phyloP scores from a whole-genome alignment of 805 yeast species.

The Candida rishiriensis region DNA sequence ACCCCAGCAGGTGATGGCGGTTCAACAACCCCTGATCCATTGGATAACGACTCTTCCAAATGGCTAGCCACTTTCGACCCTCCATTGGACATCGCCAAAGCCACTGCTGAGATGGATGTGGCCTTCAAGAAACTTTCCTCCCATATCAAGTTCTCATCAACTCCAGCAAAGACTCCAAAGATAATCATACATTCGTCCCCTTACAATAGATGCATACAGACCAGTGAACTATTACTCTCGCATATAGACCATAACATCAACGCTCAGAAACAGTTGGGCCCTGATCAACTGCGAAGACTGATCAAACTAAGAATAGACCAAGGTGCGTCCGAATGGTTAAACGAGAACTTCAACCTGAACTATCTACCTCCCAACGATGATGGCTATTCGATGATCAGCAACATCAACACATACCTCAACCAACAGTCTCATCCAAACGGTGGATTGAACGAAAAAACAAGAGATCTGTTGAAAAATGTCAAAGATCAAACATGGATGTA shows the following conservation, averaged over 20 bases:
- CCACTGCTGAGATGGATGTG: constrained; percentile 24
- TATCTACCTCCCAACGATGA: constrained; percentile 42
- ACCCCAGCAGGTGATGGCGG: neutral
- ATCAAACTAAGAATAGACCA: constrained; percentile 36
- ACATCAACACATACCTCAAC: constrained; percentile 35
- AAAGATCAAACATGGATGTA: constrained; percentile 31
- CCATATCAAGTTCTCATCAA: constrained; percentile 15
- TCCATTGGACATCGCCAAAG: constrained; percentile 24
- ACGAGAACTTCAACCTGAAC: constrained; percentile 34
- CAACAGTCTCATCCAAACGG: constrained; percentile 14
- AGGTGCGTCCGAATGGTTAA: constrained; percentile 41
- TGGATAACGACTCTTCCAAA: constrained; percentile 17
- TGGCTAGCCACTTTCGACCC: constrained; percentile 36
- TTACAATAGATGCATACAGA: constrained; percentile 40
- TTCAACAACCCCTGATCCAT: neutral
- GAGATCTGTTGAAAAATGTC: constrained; percentile 11
- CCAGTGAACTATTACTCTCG: constrained; percentile 29
- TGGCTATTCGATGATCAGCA: constrained; percentile 36
- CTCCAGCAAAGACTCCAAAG: constrained; percentile 6
- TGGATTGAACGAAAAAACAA: constrained; percentile 16
- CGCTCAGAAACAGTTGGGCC: neutral
- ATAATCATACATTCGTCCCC: constrained; percentile 38
- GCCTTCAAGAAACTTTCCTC: constrained; percentile 24
- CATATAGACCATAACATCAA: constrained; percentile 8
- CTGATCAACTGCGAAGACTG: constrained; percentile 2